Base-by-base conservation (phyloP, 1,284 basidiomycete species). In the Puccinia triticina region DNA sequence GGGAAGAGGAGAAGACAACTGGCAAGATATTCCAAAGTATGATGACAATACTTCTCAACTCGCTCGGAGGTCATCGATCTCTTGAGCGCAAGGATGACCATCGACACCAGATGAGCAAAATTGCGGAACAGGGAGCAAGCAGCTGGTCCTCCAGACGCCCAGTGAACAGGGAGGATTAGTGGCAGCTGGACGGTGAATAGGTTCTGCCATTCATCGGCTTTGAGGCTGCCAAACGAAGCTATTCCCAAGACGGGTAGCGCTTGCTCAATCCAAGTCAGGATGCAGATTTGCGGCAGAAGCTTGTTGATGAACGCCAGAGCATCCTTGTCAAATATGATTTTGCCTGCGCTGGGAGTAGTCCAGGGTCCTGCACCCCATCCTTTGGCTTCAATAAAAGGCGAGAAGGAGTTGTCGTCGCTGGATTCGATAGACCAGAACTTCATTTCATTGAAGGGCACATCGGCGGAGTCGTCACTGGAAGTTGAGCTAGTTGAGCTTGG, bases 131-230 rank as follows among this genome's bases (percentile, higher is more conserved):
- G 53, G 4, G 77, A 71, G 23, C 43, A 40, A 26, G 23, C 43
- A 50, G 26, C 11, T 4, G 43, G 37, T 32, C 61, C 40, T 11
- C 43, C 64, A 14, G 57, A n/a, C 18, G 55, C 53, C 76, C 76
- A 77, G 29, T 67, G 66, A 32, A 77, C 64, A 21, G 77, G 77
- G 4, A 78, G 48, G 26, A 55, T 69, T 11, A 78, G 34, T 3
- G 77, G 77, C 1, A 78, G 75, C 23, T 79, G 64, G 46, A 81
- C 61, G 21, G 78, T 55, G 26, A 81, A 81, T 18, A 81, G 26
- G 21, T 81, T 81, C 10, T 69, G 32, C 69, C 78, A 81, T 50
- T 81, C 78, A 53, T 81, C 69, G 2, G 78, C 78, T 48, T 81
- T 81, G 10, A 81, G 78, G 7, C 55, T 23, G 4, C 78, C 69